Conservation (phyloP, 2,329 filamentous ascomycete species). For the Arthrobotrys entomopaga region DNA sequence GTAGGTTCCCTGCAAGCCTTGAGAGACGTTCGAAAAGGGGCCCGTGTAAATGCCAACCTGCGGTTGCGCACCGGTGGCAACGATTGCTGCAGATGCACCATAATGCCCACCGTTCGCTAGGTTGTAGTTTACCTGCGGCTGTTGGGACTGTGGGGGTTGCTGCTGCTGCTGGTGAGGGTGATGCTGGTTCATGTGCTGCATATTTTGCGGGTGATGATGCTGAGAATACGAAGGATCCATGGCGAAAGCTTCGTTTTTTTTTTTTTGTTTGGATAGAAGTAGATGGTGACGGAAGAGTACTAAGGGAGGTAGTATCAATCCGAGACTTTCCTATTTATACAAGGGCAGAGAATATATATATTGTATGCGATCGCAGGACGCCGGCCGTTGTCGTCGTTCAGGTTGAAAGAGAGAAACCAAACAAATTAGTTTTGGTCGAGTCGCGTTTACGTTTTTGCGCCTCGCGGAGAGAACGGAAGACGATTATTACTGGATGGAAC, state of each 20-base stretch:
- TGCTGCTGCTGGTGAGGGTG: constrained; percentile 47
- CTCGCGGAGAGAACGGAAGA: constrained; percentile 48
- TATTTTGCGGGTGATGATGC: constrained; percentile 53
- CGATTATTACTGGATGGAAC: constrained; percentile 50
- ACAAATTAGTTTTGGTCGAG: constrained; percentile 23
- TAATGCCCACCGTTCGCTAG: constrained; percentile 55
- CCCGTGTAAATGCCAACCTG: constrained; percentile 58
- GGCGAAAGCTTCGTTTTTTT: constrained; percentile 14
- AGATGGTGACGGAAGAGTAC: not conserved
- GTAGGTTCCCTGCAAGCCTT: constrained; percentile 90
- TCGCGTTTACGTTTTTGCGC: constrained; percentile 41
- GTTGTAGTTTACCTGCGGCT: constrained; percentile 31
- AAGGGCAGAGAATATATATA: too few relatives aligned
- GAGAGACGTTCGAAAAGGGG: constrained; percentile 82
- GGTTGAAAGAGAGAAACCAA: constrained; percentile 19
- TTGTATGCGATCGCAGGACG: too few relatives aligned
- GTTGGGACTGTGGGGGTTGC: constrained; percentile 36
- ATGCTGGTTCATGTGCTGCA: constrained; percentile 54
- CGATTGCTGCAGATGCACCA: constrained; percentile 59
- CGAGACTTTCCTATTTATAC: not conserved
- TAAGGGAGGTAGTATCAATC: constrained; percentile 23
- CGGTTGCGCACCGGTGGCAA: constrained; percentile 57
- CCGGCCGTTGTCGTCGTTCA: constrained; percentile 4
- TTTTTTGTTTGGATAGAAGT: not conserved
- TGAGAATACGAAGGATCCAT: constrained; percentile 55